Conservation (phyloP, 345 rosid genomes). For the Limnanthes douglasii region DNA sequence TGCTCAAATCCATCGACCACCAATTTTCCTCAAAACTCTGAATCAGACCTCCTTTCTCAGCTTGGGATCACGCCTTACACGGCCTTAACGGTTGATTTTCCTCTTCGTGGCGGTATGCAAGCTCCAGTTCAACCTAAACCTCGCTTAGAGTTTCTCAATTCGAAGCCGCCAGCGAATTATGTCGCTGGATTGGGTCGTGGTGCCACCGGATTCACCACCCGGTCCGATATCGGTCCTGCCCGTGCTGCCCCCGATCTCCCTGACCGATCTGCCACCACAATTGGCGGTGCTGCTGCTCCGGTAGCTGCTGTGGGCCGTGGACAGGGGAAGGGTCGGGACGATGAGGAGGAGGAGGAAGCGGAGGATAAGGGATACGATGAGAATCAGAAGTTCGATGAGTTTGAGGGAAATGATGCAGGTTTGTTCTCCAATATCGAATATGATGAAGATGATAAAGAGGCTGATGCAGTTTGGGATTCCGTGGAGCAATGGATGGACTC, state of each 20-base stretch:
- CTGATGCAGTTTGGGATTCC: constrained; percentile 91
- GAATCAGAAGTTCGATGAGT: constrained; percentile 93
- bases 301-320: constrained; percentile 54
- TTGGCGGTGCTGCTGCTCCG: constrained; percentile 41
- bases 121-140: constrained; percentile 42
- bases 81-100: constrained; percentile 37
- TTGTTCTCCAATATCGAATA: constrained; percentile 82
- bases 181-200: constrained; percentile 89
- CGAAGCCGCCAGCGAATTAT: constrained; percentile 68
- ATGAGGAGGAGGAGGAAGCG: constrained; percentile 71
- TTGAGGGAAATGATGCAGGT: constrained; percentile 95
- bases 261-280: constrained; percentile 66
- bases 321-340: constrained; percentile 46
- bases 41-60: constrained; percentile 24
- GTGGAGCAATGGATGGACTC: constrained; percentile 87
- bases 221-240: constrained; percentile 93
- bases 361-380: constrained; percentile 89
- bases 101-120: constrained; percentile 44
- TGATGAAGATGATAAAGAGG: constrained; percentile 90
- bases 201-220: constrained; percentile 94
- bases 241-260: constrained; percentile 92
- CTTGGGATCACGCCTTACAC: constrained; percentile 32
- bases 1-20: constrained; percentile 24
- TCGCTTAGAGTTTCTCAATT: constrained; percentile 73
- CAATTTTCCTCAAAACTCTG: constrained; percentile 14